Evolutionary conservation across 2,329 filamentous ascomycete genomes (phyloP).

Genomic region (Microdochium trichocladiopsis): DNA sequence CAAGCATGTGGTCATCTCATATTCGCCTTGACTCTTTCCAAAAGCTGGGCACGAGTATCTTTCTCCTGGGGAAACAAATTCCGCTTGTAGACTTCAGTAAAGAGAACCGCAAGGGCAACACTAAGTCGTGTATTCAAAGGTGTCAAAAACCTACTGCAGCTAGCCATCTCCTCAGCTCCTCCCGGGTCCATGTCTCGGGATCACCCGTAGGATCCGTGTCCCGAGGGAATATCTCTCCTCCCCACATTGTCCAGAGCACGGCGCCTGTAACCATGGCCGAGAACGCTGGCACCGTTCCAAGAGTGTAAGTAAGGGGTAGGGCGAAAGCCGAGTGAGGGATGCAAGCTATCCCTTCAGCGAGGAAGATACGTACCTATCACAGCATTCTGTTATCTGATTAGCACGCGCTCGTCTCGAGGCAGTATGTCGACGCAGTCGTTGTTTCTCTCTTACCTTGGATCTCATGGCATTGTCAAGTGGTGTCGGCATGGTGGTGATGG

Average conservation of each 20-base stretch:
- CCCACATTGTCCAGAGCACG: conserved; percentile 80
- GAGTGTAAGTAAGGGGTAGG: conserved; percentile 12
- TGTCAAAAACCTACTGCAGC: conserved; percentile 54
- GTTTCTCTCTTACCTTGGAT: conserved; percentile 49
- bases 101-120: not conserved
- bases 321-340: too few species aligned
- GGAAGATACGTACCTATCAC: conserved; percentile 50
- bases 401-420: not conserved
- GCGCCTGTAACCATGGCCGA: conserved; percentile 75
- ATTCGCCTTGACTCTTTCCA: conserved; percentile 65
- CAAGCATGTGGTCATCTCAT: conserved; percentile 26
- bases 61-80: conserved; percentile 52
- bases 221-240: conserved; percentile 73
- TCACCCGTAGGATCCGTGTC: conserved; percentile 71
- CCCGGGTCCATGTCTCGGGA: conserved; percentile 63
- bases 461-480: conserved; percentile 61
- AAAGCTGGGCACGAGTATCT: conserved; percentile 54
- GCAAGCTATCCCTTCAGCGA: too few species aligned
- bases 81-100: conserved; percentile 36
- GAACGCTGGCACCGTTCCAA: conserved; percentile 50
- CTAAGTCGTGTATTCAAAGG: not conserved
- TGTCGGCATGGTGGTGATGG: conserved; percentile 52
- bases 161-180: conserved; percentile 78
- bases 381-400: conserved; percentile 47
- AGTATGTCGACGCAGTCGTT: not conserved